Evolutionary conservation across 225 moss, liverwort and hornwort genomes (phyloP).

Genomic region (Straminergon stramineum): DNA sequence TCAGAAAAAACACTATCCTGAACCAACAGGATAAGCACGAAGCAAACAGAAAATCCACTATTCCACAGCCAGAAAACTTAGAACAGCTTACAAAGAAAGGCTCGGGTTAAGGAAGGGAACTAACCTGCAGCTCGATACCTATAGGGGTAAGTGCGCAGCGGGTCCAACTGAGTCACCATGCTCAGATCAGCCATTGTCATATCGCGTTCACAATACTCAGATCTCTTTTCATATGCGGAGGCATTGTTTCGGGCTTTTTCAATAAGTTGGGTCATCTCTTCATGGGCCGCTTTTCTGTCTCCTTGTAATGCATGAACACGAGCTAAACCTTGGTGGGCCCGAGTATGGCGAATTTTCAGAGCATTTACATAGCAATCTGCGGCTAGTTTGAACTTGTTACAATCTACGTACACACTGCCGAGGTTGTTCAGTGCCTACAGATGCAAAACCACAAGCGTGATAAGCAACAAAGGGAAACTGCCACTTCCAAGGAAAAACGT

Average conservation of each 20-base stretch:
- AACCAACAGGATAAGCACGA: background rate
- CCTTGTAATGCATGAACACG: conserved; percentile 92
- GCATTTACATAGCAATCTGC: conserved; percentile 96
- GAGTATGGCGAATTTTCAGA: conserved; percentile 90
- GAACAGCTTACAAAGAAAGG: background rate
- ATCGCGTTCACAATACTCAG: conserved; percentile 95
- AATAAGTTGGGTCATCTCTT: conserved; percentile 98
- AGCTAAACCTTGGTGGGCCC: conserved; percentile 98
- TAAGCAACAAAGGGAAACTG: background rate
- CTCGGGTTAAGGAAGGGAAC: background rate
- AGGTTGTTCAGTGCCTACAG: conserved; percentile 95
- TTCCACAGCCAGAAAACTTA: background rate
- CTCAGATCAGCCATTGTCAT: conserved; percentile 97
- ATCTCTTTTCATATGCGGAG: conserved; percentile 95
- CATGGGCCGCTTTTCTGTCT: conserved; percentile 83
- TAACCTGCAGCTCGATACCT: conserved; percentile 98
- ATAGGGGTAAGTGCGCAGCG: conserved; percentile 92
- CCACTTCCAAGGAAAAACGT: background rate
- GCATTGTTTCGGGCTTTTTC: conserved; percentile 99
- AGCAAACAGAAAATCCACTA: background rate
- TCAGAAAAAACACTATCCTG: background rate
- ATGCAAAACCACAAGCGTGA: background rate
- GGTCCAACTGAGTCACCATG: conserved; percentile 90
- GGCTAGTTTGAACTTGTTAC: conserved; percentile 83
- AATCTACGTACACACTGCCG: conserved; percentile 98